Evolutionary conservation across 495 filamentous ascomycete genomes (phyloP).

Genomic region (Neurospora intermedia): DNA sequence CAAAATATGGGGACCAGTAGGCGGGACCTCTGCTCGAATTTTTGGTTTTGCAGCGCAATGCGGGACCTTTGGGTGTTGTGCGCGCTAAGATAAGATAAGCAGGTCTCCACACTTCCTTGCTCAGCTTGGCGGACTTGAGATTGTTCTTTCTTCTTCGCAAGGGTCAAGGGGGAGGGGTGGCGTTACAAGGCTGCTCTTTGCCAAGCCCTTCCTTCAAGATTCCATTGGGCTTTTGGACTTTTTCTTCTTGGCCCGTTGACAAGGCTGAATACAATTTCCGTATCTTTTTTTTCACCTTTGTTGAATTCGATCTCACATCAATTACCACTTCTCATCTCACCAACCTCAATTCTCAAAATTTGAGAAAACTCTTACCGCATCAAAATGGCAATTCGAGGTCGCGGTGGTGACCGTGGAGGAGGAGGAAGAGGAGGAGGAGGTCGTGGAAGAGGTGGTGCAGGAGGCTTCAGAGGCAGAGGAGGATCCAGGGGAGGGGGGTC

Average conservation of each 20-base stretch:
- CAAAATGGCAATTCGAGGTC: conserved; percentile 20
- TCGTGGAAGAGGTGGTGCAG: conserved; percentile 11
- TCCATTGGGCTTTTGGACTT: background rate
- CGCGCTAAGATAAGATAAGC: conserved; percentile 32
- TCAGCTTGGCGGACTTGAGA: background rate
- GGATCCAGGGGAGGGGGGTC: conserved; percentile 9
- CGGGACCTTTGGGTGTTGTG: conserved; percentile 24
- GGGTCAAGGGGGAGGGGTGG: conserved; percentile 3
- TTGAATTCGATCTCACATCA: conserved; percentile 5
- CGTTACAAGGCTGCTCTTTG: conserved; percentile 5
- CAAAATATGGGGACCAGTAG: background rate
- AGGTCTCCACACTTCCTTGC: conserved; percentile 1
- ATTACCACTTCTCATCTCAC: background rate
- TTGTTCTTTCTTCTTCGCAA: background rate
- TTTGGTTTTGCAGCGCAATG: conserved; percentile 25
- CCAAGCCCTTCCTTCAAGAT: background rate
- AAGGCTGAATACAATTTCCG: conserved; percentile 20
- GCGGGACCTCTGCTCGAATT: conserved; percentile 15
- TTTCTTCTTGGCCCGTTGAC: conserved; percentile 4
- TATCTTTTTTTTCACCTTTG: conserved; percentile 1
- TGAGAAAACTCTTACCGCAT: background rate
- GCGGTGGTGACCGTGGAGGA: conserved; percentile 27
- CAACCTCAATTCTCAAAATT: background rate
- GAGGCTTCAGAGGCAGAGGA: conserved; percentile 13
- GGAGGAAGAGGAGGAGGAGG: conserved; percentile 3